Evolutionary conservation across 164 flowering plant species (phyloP), one percentile per base, ranked within the genome.

Genomic region (Vitis rotundifolia): DNA sequence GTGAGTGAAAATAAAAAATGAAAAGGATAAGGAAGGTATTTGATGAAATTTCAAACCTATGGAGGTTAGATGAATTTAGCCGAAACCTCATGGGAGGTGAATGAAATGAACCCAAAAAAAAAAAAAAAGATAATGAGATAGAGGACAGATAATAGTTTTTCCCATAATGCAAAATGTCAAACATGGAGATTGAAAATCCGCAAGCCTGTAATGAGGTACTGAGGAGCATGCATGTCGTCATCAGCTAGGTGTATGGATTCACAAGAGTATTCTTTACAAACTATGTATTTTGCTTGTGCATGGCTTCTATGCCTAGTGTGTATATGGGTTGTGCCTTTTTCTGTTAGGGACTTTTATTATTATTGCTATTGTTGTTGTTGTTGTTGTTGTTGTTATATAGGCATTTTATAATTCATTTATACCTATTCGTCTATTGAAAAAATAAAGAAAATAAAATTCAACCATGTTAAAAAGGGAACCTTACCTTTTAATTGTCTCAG

Each of bases 401-500:
- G 5, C 44, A 37, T 37, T 37, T 37, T 3, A 37, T 37, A 37
- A 37, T 37, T 37, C 44, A 37, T 37, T 54, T 18, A 67, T 3
- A 11, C 44, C 9, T 13, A 3, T 28, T 61, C 31, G n/a, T 3
- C 29, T 16, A 15, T 3, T 5, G 26, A 59, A 10, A 15, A 59
- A 61, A 61, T 61, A 26, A 14, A 37, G 15, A 61, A 14, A 10
- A 31, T 61, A 61, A 22, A 22, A 61, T 57, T 57, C 18, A 57
- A 9, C 18, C 18, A 22, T 22, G 26, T 22, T 1, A 22, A 22
- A 22, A 22, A 22, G 26, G 26, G 26, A 61, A 22, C 12, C 57
- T 68, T 79, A 88, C 99, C 97, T 87, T 80, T 92, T 96, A 68
- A 96, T 96, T 16, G 99, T 88, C 29, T 96, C 99, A 6, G 99